A percentile compares a stretch with the other conserved stretches of the same genome.
These are phyloP conservation scores for Globisporangium paroecandrum DNA, from an alignment of 352 stramenopile species.

Conservation along the genomic window DNA sequence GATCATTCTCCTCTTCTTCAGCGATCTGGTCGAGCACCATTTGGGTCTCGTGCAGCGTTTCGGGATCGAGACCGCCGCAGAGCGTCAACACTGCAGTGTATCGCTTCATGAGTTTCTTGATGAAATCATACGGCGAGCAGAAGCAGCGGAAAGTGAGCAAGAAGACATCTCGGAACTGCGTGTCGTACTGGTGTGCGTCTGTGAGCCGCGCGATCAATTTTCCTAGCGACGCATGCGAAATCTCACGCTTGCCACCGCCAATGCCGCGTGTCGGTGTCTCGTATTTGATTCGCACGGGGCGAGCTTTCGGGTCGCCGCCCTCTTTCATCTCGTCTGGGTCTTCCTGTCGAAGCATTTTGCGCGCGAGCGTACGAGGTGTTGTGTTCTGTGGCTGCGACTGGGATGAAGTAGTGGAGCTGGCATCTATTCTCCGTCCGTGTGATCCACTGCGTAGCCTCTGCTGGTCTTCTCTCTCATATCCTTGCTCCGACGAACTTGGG, in stretches of 20 bases:
- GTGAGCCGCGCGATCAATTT: conserved; percentile 82
- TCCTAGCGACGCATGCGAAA: conserved; percentile 82
- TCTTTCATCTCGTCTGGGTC: conserved; percentile 13
- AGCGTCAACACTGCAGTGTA: conserved; percentile 75
- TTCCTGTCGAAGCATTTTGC: conserved; percentile 18
- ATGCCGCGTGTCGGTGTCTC: conserved; percentile 55
- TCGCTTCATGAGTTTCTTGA: conserved; percentile 86
- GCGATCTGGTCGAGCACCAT: conserved; percentile 62
- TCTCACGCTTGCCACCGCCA: conserved; percentile 64
- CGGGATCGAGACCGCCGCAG: conserved; percentile 41
- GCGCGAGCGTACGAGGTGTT: conserved; percentile 19
- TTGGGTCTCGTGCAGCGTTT: conserved; percentile 61
- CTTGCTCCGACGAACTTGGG: not conserved
- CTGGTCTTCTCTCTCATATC: not conserved
- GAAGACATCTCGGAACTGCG: conserved; percentile 83
- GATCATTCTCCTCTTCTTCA: conserved; percentile 55
- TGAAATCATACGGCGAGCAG: conserved; percentile 81
- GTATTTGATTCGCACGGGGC: conserved; percentile 73
- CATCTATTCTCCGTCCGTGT: conserved; percentile 2
- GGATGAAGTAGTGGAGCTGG: not conserved
- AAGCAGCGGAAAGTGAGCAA: conserved; percentile 80
- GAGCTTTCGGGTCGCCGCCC: conserved; percentile 23
- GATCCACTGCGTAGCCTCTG: conserved; percentile 10
- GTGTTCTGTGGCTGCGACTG: conserved; percentile 12
- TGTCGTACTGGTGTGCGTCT: conserved; percentile 84